A percentile compares a stretch with the other conserved stretches of the same genome.
Evolutionary conservation across 1,284 basidiomycete species (phyloP).

Genomic region (Neolentinus lepideus): DNA sequence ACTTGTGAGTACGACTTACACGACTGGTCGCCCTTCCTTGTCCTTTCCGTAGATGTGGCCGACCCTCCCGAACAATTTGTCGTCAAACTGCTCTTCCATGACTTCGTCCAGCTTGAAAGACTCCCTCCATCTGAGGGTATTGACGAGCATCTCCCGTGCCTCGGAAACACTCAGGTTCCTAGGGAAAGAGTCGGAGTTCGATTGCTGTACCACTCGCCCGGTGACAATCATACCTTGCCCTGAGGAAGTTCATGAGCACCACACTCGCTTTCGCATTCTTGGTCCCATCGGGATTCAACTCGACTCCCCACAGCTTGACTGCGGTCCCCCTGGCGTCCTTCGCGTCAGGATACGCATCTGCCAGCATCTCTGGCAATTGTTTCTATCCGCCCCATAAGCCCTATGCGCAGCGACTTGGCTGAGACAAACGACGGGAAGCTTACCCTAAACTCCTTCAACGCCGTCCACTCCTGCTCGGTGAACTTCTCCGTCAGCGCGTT

Average conservation of each 20-base stretch:
- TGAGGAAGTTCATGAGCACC: conserved; percentile 70
- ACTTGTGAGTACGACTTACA: conserved; percentile 31
- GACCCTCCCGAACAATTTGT: conserved; percentile 58
- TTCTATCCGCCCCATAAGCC: conserved; percentile 25
- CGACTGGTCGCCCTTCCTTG: conserved; percentile 58
- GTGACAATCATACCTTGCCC: conserved; percentile 48
- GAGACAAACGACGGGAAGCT: conserved; percentile 13
- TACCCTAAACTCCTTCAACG: conserved; percentile 61
- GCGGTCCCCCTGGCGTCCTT: conserved; percentile 39
- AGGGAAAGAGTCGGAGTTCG: not conserved
- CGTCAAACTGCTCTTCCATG: conserved; percentile 54
- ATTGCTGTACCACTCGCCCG: not conserved
- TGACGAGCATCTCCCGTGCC: conserved; percentile 57
- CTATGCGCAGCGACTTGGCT: not conserved
- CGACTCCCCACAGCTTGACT: conserved; percentile 64
- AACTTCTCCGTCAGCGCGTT: conserved; percentile 63
- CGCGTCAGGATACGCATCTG: conserved; percentile 49
- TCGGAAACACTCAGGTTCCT: conserved; percentile 50
- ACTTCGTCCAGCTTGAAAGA: conserved; percentile 57
- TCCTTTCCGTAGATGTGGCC: conserved; percentile 61
- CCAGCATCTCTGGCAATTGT: conserved; percentile 49
- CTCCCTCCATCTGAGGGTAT: conserved; percentile 68
- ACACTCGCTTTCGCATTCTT: conserved; percentile 60
- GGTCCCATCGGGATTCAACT: conserved; percentile 43
- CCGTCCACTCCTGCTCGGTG: conserved; percentile 60